Evolutionary conservation across 192 early-diverging fungal genomes (phyloP).

Genomic region (Coemansia sp.): DNA sequence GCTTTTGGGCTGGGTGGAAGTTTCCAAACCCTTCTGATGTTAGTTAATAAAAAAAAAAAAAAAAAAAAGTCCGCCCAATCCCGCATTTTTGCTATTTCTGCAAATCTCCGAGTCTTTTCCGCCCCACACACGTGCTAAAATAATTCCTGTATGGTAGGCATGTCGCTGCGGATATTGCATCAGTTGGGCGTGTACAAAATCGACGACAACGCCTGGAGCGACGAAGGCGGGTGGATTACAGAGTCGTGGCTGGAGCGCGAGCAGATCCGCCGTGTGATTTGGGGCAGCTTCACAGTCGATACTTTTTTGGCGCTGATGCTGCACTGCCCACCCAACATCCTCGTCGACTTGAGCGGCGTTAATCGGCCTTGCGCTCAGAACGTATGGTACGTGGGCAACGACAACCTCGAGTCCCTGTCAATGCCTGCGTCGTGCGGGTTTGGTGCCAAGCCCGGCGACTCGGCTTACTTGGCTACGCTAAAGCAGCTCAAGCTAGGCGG

Average conservation of each 20-base stretch:
- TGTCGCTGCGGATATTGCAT: slow-evolving; percentile 38
- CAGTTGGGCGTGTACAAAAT: slow-evolving; percentile 50
- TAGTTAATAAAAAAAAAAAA: slow-evolving; percentile 20
- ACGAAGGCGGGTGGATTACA: slow-evolving; percentile 40
- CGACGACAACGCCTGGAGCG: slow-evolving; percentile 39
- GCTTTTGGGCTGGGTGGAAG: slow-evolving; percentile 38
- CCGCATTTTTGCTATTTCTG: not conserved
- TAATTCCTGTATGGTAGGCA: slow-evolving; percentile 23
- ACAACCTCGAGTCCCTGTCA: slow-evolving; percentile 28
- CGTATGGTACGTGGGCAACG: slow-evolving; percentile 53
- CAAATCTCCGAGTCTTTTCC: slow-evolving; percentile 12
- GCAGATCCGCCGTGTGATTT: slow-evolving; percentile 41
- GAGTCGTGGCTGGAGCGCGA: slow-evolving; percentile 54
- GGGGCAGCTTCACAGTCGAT: slow-evolving; percentile 47
- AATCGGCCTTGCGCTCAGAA: slow-evolving; percentile 49
- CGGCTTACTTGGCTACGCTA: slow-evolving; percentile 33
- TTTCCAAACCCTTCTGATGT: slow-evolving; percentile 49
- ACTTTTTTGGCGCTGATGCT: slow-evolving; percentile 49
- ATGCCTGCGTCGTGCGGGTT: slow-evolving; percentile 4
- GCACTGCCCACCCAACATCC: slow-evolving; percentile 38
- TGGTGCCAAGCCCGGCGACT: slow-evolving; percentile 28
- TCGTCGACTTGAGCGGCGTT: slow-evolving; percentile 49
- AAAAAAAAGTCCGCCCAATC: not conserved
- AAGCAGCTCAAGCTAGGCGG: slow-evolving; percentile 37
- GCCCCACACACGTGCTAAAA: slow-evolving; percentile 7